Evolutionary conservation across 1,284 basidiomycete species (phyloP).

Genomic region (Chondrostereum purpureum): DNA sequence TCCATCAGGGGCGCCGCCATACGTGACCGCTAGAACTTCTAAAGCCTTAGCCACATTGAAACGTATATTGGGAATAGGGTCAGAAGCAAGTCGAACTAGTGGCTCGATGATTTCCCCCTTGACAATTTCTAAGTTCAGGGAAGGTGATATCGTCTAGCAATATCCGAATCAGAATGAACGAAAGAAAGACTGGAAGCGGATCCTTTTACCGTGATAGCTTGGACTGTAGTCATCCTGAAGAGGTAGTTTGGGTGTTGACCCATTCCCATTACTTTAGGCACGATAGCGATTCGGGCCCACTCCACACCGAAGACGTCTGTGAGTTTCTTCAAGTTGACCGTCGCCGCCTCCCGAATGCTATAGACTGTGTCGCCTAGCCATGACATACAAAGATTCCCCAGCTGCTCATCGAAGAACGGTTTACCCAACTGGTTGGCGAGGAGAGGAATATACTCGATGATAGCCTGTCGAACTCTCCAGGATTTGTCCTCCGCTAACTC

Average conservation of each 20-base stretch:
- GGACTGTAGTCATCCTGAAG: conserved; percentile 98
- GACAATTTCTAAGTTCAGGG: conserved; percentile 84
- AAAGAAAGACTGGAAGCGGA: conserved; percentile 13
- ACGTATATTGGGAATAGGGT: conserved; percentile 98
- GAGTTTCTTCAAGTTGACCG: conserved; percentile 93
- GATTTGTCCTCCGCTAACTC: conserved; percentile 99
- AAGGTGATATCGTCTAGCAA: conserved; percentile 85
- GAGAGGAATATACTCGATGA: conserved; percentile 97
- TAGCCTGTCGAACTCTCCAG: conserved; percentile 98
- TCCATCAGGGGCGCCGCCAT: conserved; percentile 65
- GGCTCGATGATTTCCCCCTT: conserved; percentile 83
- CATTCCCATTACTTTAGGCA: conserved; percentile 98
- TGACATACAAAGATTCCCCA: conserved; percentile 96
- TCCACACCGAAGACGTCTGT: conserved; percentile 99
- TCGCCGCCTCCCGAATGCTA: conserved; percentile 97
- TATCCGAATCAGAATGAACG: conserved; percentile 9
- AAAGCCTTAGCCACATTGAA: conserved; percentile 98
- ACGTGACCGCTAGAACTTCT: conserved; percentile 77
- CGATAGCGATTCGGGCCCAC: conserved; percentile 92
- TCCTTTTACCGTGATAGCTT: conserved; percentile 94
- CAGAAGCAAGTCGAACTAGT: conserved; percentile 78
- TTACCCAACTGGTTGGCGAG: conserved; percentile 96
- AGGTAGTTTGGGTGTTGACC: conserved; percentile 96
- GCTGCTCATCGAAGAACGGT: conserved; percentile 96
- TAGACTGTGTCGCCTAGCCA: conserved; percentile 99